These are phyloP conservation scores for Chamaecyparis obtusa DNA, from an alignment of 75 land plant species.

Conservation along the genomic window DNA sequence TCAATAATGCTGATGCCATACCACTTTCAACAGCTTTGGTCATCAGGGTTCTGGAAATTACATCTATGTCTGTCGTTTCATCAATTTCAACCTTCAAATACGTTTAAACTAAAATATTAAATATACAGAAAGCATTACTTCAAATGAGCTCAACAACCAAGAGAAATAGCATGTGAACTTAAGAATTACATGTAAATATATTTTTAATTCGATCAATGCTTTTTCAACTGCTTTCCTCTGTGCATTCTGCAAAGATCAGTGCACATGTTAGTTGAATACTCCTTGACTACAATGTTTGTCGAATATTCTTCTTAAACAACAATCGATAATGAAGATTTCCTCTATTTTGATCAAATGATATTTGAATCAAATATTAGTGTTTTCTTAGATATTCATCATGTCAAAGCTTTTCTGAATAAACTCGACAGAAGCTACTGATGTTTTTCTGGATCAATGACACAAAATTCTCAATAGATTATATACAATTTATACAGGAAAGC, in stretches of 20 bases:
- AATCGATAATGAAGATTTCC: neutral
- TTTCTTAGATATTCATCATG: neutral
- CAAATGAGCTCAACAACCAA: neutral
- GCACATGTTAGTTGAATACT: neutral
- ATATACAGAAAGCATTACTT: neutral
- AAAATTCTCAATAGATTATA: neutral
- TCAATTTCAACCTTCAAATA: conserved; percentile 8
- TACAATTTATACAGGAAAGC: neutral
- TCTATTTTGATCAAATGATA: neutral
- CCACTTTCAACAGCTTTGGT: conserved; percentile 1
- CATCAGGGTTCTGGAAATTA: neutral
- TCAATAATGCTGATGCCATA: neutral
- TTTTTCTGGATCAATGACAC: neutral
- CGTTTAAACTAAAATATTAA: neutral
- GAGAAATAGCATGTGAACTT: neutral
- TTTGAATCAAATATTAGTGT: neutral
- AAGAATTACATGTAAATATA: neutral
- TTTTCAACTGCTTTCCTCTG: conserved; percentile 2
- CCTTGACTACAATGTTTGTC: neutral
- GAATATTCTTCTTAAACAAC: neutral
- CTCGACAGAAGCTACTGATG: neutral
- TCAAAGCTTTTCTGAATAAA: neutral
- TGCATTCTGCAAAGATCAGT: conserved; percentile 12
- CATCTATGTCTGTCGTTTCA: neutral
- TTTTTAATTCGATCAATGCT: conserved; percentile 1